Evolutionary conservation across 352 stramenopile species (phyloP).

Genomic region (Pythium diclinum): DNA sequence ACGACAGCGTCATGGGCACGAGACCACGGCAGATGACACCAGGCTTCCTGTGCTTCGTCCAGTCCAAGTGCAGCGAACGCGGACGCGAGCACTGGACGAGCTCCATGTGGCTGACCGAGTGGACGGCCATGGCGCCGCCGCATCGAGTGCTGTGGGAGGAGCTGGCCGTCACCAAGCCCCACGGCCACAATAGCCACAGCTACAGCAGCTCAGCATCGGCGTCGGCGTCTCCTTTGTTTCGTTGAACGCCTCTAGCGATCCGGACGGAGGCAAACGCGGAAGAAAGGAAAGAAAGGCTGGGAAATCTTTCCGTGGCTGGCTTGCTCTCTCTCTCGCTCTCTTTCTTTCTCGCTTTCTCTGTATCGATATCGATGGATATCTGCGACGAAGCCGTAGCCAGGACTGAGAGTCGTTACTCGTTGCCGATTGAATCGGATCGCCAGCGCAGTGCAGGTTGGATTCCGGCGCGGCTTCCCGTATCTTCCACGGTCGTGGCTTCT

Average conservation of each 20-base stretch:
- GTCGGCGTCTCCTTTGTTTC: neutral
- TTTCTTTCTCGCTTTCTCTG: conserved; percentile 1
- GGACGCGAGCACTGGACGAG: conserved; percentile 26
- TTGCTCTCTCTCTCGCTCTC: neutral
- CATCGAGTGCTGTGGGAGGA: conserved; percentile 36
- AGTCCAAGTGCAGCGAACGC: conserved; percentile 25
- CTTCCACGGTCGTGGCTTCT: neutral
- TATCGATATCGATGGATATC: conserved; percentile 1
- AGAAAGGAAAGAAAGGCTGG: conserved; percentile 1
- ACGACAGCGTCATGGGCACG: neutral
- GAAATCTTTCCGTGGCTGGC: conserved; percentile 11
- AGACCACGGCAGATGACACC: neutral
- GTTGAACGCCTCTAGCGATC: neutral
- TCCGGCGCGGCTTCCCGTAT: neutral
- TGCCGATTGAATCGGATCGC: neutral
- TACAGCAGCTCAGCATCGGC: conserved; percentile 6
- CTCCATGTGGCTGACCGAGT: conserved; percentile 30
- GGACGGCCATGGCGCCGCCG: conserved; percentile 21
- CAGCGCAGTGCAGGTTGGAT: neutral
- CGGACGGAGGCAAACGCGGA: neutral
- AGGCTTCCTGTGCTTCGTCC: conserved; percentile 31
- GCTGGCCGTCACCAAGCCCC: conserved; percentile 21
- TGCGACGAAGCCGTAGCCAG: neutral
- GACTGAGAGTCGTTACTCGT: neutral
- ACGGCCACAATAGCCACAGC: neutral